These are phyloP conservation scores for Elongisporangium senticosum DNA, from an alignment of 352 stramenopile species.

Conservation along the genomic window DNA sequence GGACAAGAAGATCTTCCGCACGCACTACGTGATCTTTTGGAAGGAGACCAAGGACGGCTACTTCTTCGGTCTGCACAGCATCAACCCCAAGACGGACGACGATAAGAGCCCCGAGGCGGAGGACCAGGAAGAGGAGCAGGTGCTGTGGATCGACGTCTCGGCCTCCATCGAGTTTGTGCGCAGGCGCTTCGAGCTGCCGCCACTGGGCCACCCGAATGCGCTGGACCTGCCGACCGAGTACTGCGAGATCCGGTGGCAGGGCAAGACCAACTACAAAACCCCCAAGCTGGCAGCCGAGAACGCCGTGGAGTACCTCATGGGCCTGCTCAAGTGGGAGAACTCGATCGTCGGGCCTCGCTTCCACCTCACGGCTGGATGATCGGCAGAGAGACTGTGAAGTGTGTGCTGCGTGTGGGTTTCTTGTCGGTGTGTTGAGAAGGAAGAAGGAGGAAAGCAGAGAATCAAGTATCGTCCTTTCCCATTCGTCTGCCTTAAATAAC, in stretches of 20 bases:
- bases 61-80: constrained; percentile 24
- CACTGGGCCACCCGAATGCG: neutral
- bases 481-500: neutral
- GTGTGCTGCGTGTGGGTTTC: neutral
- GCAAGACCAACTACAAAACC: constrained; percentile 17
- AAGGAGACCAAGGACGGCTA: constrained; percentile 13
- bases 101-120: neutral
- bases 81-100: constrained; percentile 22
- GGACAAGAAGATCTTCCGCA: constrained; percentile 29
- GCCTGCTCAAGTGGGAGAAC: constrained; percentile 15
- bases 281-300: constrained; percentile 16
- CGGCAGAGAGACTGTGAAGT: neutral
- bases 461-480: neutral
- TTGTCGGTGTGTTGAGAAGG: neutral
- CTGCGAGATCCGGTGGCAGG: constrained; percentile 15
- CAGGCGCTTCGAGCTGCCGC: neutral
- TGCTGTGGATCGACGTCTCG: constrained; percentile 29
- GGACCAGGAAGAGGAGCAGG: constrained; percentile 1
- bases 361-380: constrained; percentile 8
- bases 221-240: constrained; percentile 5
- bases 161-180: constrained; percentile 24
- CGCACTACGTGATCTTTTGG: constrained; percentile 25
- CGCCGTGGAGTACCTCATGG: constrained; percentile 13
- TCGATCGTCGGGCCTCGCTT: constrained; percentile 11
- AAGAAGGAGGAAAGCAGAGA: neutral